These are phyloP conservation scores for Rhazya stricta DNA, from an alignment of 257 asterid genomes.

Conservation along the genomic window DNA sequence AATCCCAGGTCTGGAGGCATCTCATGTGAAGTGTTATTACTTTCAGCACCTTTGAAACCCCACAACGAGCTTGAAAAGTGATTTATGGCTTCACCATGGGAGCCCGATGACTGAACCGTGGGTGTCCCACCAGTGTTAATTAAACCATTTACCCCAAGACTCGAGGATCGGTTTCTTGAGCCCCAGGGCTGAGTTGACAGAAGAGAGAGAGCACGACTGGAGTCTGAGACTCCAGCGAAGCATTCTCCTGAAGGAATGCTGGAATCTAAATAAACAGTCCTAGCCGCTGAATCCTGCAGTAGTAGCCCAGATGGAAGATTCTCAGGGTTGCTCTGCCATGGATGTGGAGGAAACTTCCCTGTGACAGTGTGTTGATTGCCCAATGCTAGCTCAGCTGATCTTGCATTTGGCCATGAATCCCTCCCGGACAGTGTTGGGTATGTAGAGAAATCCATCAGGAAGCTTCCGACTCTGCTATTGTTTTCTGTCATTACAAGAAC, in stretches of 20 bases:
- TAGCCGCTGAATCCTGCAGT: constrained; percentile 36
- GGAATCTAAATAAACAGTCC: constrained; percentile 33
- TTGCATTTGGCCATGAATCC: constrained; percentile 39
- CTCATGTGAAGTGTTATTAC: constrained; percentile 32
- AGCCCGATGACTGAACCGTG: constrained; percentile 43
- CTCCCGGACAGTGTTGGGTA: constrained; percentile 39
- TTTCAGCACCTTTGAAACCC: constrained; percentile 45
- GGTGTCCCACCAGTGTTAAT: constrained; percentile 30
- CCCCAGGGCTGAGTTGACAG: constrained; percentile 91
- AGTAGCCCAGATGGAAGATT: constrained; percentile 38
- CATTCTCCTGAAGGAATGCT: constrained; percentile 47
- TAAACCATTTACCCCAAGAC: constrained; percentile 39
- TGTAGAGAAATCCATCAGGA: constrained; percentile 63
- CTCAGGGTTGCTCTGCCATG: constrained; percentile 56
- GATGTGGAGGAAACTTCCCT: constrained; percentile 40
- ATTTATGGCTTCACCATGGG: constrained; percentile 33
- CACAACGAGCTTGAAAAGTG: constrained; percentile 41
- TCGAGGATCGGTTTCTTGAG: constrained; percentile 48
- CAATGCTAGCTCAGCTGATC: constrained; percentile 32
- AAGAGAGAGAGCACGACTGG: constrained; percentile 96
- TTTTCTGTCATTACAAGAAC: constrained; percentile 41
- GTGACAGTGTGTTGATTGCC: constrained; percentile 32
- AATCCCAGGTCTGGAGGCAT: constrained; percentile 50
- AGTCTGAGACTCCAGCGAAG: constrained; percentile 45
- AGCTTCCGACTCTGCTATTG: constrained; percentile 52